Evolutionary conservation across 495 filamentous ascomycete genomes (phyloP).

Genomic region (Aspergillus leporis): DNA sequence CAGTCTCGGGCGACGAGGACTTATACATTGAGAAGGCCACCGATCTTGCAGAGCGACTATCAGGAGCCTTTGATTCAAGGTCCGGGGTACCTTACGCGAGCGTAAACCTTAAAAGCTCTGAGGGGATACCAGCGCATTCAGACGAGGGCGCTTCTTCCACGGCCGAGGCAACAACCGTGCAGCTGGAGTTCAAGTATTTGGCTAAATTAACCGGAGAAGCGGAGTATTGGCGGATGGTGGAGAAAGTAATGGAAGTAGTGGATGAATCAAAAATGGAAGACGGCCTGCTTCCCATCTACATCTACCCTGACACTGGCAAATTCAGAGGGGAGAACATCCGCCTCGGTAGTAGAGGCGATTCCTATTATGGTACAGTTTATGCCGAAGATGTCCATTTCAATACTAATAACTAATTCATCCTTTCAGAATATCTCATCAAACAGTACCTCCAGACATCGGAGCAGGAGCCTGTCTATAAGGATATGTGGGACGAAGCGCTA

Average conservation of each 20-base stretch:
- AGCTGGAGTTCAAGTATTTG: constrained; percentile 97
- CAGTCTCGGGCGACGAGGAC: constrained; percentile 72
- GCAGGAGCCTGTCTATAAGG: constrained; percentile 81
- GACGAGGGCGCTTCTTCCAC: constrained; percentile 92
- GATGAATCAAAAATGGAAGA: constrained; percentile 76
- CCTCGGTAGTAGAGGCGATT: constrained; percentile 90
- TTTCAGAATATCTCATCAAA: constrained; percentile 87
- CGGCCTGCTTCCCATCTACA: constrained; percentile 88
- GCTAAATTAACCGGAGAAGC: constrained; percentile 92
- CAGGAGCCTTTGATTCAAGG: constrained; percentile 82
- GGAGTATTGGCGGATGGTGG: constrained; percentile 84
- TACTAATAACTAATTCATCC: constrained; percentile 12
- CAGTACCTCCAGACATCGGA: constrained; percentile 91
- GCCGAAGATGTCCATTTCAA: neutral
- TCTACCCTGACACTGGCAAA: constrained; percentile 72
- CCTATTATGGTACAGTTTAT: constrained; percentile 72
- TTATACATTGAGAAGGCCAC: constrained; percentile 95
- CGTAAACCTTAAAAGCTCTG: constrained; percentile 76
- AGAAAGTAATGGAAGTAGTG: constrained; percentile 87
- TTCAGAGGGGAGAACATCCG: constrained; percentile 87
- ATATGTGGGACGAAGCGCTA: constrained; percentile 90
- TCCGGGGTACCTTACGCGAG: constrained; percentile 89
- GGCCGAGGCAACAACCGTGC: constrained; percentile 86
- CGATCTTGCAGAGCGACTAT: constrained; percentile 82
- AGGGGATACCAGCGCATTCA: constrained; percentile 74